Conservation (phyloP, 495 filamentous ascomycete genomes). For the Penicillium simplicissimum region DNA sequence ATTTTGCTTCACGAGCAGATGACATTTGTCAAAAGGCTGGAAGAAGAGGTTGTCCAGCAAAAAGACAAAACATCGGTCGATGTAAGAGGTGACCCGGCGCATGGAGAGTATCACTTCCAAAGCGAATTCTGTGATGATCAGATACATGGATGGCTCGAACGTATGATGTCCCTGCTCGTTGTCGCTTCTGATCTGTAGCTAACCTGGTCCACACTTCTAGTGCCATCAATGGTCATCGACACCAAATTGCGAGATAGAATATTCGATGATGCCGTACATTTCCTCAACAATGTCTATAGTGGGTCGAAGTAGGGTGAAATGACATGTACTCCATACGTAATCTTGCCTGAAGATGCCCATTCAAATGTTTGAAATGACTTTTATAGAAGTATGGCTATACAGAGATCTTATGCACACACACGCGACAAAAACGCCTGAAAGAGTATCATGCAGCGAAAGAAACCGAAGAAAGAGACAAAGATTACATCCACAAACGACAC, state of each 20-base stretch:
- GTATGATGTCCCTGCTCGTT: not conserved
- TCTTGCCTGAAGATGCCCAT: not conserved
- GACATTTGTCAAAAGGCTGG: not conserved
- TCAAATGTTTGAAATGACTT: conserved; percentile 21
- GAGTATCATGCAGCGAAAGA: conserved; percentile 28
- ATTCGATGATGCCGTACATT: not conserved
- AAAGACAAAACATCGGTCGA: not conserved
- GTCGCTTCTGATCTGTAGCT: not conserved
- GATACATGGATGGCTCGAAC: not conserved
- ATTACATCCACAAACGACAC: conserved; percentile 72
- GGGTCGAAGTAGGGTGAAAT: not conserved
- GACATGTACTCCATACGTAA: not conserved
- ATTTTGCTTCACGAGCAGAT: not conserved
- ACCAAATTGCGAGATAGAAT: not conserved
- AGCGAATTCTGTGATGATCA: not conserved
- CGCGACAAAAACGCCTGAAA: conserved; percentile 23
- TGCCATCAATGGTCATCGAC: not conserved
- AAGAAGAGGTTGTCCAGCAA: not conserved
- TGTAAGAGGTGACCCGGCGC: not conserved
- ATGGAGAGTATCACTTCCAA: not conserved
- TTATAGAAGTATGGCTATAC: conserved; percentile 33
- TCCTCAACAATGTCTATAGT: not conserved
- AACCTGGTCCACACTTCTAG: not conserved
- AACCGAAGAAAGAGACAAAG: conserved; percentile 8
- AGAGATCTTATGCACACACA: conserved; percentile 33